These are phyloP conservation scores for Umbelopsis ramanniana DNA, from an alignment of 192 early-diverging fungal genomes.

Conservation along the genomic window DNA sequence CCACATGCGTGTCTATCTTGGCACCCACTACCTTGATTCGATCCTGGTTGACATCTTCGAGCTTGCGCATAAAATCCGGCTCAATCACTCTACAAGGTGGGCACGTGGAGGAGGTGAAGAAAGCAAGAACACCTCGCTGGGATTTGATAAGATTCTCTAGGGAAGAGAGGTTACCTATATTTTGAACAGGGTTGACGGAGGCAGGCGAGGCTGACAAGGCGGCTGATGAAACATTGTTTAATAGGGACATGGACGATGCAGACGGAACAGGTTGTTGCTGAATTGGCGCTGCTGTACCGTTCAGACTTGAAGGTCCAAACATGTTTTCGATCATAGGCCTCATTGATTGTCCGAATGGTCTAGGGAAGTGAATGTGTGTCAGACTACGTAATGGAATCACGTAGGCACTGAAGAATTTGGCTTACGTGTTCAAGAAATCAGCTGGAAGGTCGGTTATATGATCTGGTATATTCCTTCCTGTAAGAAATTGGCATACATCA, in stretches of 20 bases:
- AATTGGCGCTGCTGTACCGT: not conserved
- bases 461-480: slow-evolving; percentile 72
- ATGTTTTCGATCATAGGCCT: slow-evolving; percentile 70
- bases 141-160: slow-evolving; percentile 49
- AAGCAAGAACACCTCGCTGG: slow-evolving; percentile 61
- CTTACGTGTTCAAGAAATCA: slow-evolving; percentile 64
- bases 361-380: slow-evolving; percentile 14
- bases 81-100: slow-evolving; percentile 71
- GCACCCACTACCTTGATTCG: slow-evolving; percentile 59
- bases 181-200: slow-evolving; percentile 34
- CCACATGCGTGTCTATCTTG: slow-evolving; percentile 63
- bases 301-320: slow-evolving; percentile 56
- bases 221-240: slow-evolving; percentile 29
- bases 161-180: slow-evolving; percentile 42
- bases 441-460: slow-evolving; percentile 77
- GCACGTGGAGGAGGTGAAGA: slow-evolving; percentile 73
- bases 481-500: slow-evolving; percentile 80
- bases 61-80: slow-evolving; percentile 56
- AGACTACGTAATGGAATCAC: not conserved
- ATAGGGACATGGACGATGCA: slow-evolving; percentile 27
- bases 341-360: slow-evolving; percentile 64
- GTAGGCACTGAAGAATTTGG: not conserved
- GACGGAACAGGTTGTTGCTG: slow-evolving; percentile 28
- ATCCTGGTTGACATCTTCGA: slow-evolving; percentile 55
- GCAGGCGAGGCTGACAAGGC: slow-evolving; percentile 30